phyloP scores from a whole-genome alignment of 345 rosid species.

The Salix purpurea region DNA sequence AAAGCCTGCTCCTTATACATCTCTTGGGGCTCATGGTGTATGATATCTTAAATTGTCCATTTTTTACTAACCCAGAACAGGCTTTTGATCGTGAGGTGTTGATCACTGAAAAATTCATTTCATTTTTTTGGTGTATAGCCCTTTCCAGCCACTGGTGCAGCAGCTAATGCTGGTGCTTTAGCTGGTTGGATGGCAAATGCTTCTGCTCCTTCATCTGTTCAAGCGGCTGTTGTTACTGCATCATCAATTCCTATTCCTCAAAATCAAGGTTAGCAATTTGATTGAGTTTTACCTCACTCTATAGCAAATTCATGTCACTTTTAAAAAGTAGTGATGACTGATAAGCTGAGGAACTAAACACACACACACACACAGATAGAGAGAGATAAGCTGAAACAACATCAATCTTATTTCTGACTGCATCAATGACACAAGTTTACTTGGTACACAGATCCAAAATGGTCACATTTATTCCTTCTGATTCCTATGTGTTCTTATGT shows the following conservation, averaged over 20 bases:
- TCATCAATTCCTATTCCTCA: slow-evolving; percentile 68
- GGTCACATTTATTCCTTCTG: neutral
- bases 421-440: neutral
- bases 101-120: slow-evolving; percentile 4
- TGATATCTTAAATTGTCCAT: slow-evolving; percentile 13
- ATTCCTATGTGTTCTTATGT: neutral
- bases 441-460: neutral
- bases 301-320: neutral
- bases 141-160: slow-evolving; percentile 54
- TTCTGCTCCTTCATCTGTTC: slow-evolving; percentile 74
- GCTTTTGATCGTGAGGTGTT: neutral
- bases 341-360: neutral
- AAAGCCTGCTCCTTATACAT: slow-evolving; percentile 49
- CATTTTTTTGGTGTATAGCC: slow-evolving; percentile 34
- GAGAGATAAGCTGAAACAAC: neutral
- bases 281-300: neutral
- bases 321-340: neutral
- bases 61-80: neutral
- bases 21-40: slow-evolving; percentile 62
- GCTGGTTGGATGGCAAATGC: slow-evolving; percentile 89
- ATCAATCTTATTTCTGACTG: neutral
- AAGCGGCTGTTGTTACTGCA: slow-evolving; percentile 81
- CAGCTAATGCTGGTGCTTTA: slow-evolving; percentile 63
- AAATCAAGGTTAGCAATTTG: slow-evolving; percentile 58
- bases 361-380: neutral